A percentile compares a stretch with the other conserved stretches of the same genome.
Evolutionary conservation across 768 basidiomycete genomes (phyloP).

Genomic region (Rhodotorula sphaerocarpa): DNA sequence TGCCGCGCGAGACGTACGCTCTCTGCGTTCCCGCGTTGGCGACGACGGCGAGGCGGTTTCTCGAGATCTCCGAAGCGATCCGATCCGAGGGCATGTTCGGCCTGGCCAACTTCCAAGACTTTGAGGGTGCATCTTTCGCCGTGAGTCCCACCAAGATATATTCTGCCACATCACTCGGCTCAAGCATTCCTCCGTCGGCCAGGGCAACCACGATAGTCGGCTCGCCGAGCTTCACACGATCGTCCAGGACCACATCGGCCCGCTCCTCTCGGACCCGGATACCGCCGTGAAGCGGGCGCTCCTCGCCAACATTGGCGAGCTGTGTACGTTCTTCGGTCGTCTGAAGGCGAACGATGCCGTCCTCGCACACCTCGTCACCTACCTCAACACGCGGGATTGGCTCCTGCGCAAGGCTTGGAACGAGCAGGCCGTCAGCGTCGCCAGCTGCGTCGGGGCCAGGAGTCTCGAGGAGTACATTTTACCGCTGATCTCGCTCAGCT

Average conservation of each 20-base stretch:
- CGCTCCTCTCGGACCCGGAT: constrained; percentile 78
- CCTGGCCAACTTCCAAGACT: constrained; percentile 62
- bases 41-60: constrained; percentile 72
- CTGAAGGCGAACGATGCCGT: constrained; percentile 91
- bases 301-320: constrained; percentile 70
- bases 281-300: constrained; percentile 86
- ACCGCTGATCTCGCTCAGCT: constrained; percentile 90
- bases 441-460: constrained; percentile 80
- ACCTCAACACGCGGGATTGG: constrained; percentile 77
- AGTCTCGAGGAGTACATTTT: constrained; percentile 93
- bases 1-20: constrained; percentile 70
- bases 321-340: constrained; percentile 88
- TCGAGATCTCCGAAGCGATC: constrained; percentile 88
- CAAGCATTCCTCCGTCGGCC: not conserved
- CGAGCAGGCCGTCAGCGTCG: constrained; percentile 89
- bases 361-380: constrained; percentile 76
- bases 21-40: constrained; percentile 78
- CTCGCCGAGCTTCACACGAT: constrained; percentile 74
- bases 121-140: constrained; percentile 50
- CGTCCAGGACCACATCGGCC: constrained; percentile 77
- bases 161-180: too few species aligned
- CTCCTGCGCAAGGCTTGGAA: constrained; percentile 82
- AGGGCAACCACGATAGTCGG: constrained; percentile 86
- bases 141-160: not conserved
- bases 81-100: constrained; percentile 65